Conservation (phyloP, 176 grass and related monocot genomes). For the Neostapfia colusana region DNA sequence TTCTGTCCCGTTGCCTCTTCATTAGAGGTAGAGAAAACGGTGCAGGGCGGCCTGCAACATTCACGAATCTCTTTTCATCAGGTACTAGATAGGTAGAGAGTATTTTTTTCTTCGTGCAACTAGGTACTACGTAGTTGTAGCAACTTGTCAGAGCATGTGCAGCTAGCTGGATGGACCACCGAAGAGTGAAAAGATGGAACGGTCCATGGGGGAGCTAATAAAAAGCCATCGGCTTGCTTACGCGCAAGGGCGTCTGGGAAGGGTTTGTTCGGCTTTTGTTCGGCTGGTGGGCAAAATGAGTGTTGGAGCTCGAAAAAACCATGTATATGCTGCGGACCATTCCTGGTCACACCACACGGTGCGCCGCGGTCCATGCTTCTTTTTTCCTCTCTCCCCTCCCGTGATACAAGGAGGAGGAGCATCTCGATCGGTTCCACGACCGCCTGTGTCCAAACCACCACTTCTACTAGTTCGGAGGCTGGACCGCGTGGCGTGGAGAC, state of each 20-base stretch:
- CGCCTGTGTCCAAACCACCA: background rate
- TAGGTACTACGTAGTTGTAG: background rate
- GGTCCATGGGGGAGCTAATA: background rate
- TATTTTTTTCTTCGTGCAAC: no score
- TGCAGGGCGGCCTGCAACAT: background rate
- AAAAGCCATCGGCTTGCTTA: conserved; percentile 29
- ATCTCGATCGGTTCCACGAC: background rate
- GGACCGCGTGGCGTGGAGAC: no score
- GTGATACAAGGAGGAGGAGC: background rate
- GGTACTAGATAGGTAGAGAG: background rate
- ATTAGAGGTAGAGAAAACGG: background rate
- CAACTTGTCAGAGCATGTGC: conserved; percentile 28
- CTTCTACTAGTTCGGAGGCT: background rate
- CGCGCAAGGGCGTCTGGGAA: conserved; percentile 8
- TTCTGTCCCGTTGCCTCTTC: background rate
- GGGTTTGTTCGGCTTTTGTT: background rate
- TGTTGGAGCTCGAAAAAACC: conserved; percentile 11
- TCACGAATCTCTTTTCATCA: background rate
- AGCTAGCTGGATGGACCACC: conserved; percentile 7
- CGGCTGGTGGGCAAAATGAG: conserved; percentile 1
- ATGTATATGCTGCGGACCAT: conserved; percentile 33
- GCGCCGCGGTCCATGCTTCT: background rate
- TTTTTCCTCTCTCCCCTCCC: background rate
- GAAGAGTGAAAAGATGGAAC: background rate
- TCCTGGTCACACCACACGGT: background rate